These are phyloP conservation scores for Neohortaea acidophila DNA, from an alignment of 495 filamentous ascomycete genomes.

Conservation along the genomic window DNA sequence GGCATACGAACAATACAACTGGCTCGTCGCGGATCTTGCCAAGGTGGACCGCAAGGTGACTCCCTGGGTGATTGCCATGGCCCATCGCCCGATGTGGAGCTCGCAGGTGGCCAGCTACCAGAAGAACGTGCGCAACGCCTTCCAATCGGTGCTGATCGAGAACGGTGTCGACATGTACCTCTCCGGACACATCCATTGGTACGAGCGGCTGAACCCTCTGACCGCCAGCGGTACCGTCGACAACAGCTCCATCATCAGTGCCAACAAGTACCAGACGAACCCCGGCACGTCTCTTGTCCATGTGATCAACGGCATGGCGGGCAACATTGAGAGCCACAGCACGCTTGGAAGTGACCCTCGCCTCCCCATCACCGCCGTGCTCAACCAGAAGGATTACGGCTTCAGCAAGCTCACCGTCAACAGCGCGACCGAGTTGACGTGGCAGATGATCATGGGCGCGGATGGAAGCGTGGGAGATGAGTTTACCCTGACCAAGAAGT, in stretches of 20 bases:
- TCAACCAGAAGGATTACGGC: constrained; percentile 35
- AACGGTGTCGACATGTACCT: constrained; percentile 48
- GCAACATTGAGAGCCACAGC: constrained; percentile 17
- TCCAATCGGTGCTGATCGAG: constrained; percentile 28
- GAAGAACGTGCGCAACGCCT: constrained; percentile 27
- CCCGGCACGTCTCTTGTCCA: constrained; percentile 21
- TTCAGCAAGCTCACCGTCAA: constrained; percentile 35
- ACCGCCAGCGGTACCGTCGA: constrained; percentile 9
- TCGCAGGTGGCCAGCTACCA: constrained; percentile 17
- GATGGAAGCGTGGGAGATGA: constrained; percentile 32
- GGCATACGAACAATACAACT: constrained; percentile 22
- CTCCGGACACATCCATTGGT: constrained; percentile 49
- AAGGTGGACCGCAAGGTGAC: constrained; percentile 28
- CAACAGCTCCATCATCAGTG: constrained; percentile 25
- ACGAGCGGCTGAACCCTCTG: constrained; percentile 34
- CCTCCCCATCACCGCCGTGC: constrained; percentile 32
- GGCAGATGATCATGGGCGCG: constrained; percentile 33
- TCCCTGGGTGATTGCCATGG: constrained; percentile 43
- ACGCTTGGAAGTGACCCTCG: constrained; percentile 23
- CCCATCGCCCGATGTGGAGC: constrained; percentile 49
- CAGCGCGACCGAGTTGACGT: constrained; percentile 30
- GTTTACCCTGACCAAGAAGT: constrained; percentile 28
- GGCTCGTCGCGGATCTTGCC: constrained; percentile 15
- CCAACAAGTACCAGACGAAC: constrained; percentile 29
- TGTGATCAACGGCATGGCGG: constrained; percentile 18